Evolutionary conservation across 768 basidiomycete species (phyloP), one percentile per base, ranked within the genome.

Genomic region (Suillus placidus): DNA sequence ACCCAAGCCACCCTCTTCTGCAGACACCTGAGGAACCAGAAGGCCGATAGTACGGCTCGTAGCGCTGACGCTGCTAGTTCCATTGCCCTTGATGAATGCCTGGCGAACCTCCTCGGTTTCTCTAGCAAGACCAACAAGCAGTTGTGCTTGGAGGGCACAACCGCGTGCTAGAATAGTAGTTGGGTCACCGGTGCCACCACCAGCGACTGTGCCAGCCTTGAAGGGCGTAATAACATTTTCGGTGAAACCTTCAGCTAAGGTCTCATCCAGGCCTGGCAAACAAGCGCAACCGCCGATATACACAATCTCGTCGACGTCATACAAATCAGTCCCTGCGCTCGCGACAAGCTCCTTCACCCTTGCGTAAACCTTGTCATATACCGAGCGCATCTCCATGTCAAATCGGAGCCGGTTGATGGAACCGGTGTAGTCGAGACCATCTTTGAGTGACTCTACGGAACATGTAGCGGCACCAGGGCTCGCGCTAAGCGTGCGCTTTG

Each of bases 391-490:
- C 70, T 89, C 81, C 76, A 90, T 82, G 68, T 90, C 88, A 68
- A 83, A 84, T 10, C 85, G 82, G 66, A 87, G 76, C 10, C 83
- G 80, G 66, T 84, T 87, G 73, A 88, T 84, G 12, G 86, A 83
- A 9, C 88, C 90, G 4, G 92, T 95, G 73, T 90, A 94, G 78
- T 99, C 97, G 43, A 93, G 74, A 1, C 96, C 97, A 65, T 97
- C 95, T 77, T 96, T 97, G 70, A 99, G 85, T 0, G 92, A 93
- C 78, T 97, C 95, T 69, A 99, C 92, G 18, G 92, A 91, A 78
- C 94, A 94, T 1, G 93, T 92, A 2, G 94, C 95, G 1, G 95
- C 93, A 16, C 91, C 91, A 3, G 90, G 85, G 5, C 90, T 91
- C 0, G 97, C 96, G 61, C 88, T 90, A 69, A 99, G 83, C 0